Evolutionary conservation across 345 rosid genomes (phyloP).

Genomic region (Eucalyptus lansdowneana): DNA sequence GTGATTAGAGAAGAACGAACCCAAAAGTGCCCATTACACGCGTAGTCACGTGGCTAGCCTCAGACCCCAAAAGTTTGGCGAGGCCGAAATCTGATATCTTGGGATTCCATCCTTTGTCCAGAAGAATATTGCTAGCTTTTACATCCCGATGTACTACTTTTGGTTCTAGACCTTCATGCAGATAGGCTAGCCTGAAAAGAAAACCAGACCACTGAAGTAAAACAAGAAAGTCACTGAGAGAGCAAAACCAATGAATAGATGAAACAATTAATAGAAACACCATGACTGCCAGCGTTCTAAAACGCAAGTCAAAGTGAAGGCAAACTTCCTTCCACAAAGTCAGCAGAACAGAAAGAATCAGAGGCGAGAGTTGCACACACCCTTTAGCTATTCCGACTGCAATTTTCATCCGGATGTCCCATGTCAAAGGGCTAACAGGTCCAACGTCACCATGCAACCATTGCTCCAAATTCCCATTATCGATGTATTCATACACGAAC

Average conservation of each 20-base stretch:
- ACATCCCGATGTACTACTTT: slow-evolving; percentile 95
- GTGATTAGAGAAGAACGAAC: slow-evolving; percentile 17
- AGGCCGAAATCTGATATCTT: slow-evolving; percentile 91
- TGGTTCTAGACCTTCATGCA: slow-evolving; percentile 95
- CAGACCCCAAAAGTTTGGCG: slow-evolving; percentile 83
- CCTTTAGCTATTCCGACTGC: slow-evolving; percentile 94
- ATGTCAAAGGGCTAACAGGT: slow-evolving; percentile 70
- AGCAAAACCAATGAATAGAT: background rate
- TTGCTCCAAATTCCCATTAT: slow-evolving; percentile 94
- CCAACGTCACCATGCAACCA: slow-evolving; percentile 97
- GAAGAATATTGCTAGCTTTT: slow-evolving; percentile 85
- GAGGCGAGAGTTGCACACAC: slow-evolving; percentile 7
- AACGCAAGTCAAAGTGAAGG: background rate
- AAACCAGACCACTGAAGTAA: background rate
- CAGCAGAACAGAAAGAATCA: background rate
- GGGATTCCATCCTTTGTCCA: slow-evolving; percentile 72
- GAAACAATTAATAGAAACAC: background rate
- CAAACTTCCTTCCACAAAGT: background rate
- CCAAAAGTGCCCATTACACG: slow-evolving; percentile 99
- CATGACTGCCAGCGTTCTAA: background rate
- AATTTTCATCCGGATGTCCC: slow-evolving; percentile 91
- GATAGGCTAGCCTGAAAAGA: slow-evolving; percentile 64
- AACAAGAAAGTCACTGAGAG: background rate
- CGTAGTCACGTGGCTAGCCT: slow-evolving; percentile 80
- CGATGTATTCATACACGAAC: slow-evolving; percentile 88